Evolutionary conservation across 2,329 filamentous ascomycete species (phyloP).

Genomic region (Colletotrichum camelliae): DNA sequence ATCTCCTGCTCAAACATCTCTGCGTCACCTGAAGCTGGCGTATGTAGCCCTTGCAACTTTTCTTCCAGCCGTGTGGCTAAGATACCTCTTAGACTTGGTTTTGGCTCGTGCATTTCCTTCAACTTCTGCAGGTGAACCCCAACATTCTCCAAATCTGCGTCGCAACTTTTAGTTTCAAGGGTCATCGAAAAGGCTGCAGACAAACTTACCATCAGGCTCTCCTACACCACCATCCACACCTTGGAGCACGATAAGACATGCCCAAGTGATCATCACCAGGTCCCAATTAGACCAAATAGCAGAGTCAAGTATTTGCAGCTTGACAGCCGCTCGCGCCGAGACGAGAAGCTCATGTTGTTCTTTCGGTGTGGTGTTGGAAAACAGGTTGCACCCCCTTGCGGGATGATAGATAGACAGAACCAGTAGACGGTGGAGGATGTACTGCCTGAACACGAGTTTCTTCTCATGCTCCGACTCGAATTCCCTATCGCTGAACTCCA

Average conservation of each 20-base stretch:
- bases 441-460: conserved; percentile 43
- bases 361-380: conserved; percentile 39
- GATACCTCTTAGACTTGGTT: conserved; percentile 27
- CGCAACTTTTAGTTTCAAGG: neutral
- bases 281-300: conserved; percentile 51
- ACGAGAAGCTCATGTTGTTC: conserved; percentile 46
- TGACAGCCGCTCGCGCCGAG: conserved; percentile 44
- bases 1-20: conserved; percentile 16
- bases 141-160: conserved; percentile 31
- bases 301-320: conserved; percentile 42
- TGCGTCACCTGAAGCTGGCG: conserved; percentile 23
- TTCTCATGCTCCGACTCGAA: conserved; percentile 37
- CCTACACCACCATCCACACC: conserved; percentile 44
- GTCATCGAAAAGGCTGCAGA: neutral
- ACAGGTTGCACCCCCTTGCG: conserved; percentile 42
- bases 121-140: conserved; percentile 33
- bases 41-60: conserved; percentile 29
- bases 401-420: conserved; percentile 49
- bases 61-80: conserved; percentile 29
- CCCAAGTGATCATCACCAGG: conserved; percentile 49
- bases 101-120: conserved; percentile 31
- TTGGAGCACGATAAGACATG: conserved; percentile 47
- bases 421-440: conserved; percentile 44
- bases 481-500: conserved; percentile 37
- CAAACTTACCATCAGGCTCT: conserved; percentile 37